phyloP scores from a whole-genome alignment of 1,284 basidiomycete species.

The Malassezia japonica region DNA sequence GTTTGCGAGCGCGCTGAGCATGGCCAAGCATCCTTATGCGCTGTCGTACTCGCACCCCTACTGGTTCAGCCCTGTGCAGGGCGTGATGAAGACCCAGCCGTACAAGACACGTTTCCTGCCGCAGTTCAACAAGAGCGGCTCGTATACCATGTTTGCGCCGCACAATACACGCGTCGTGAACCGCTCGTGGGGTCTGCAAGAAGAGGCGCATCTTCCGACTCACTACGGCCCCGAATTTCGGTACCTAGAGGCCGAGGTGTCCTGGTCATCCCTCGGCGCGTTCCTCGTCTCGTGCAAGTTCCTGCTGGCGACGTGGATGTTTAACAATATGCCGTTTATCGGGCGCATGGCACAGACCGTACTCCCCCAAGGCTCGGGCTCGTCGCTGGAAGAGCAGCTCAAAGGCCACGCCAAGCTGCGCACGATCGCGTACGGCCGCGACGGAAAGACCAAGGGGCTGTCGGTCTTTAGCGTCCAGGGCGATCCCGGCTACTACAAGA shows the following conservation, averaged over 20 bases:
- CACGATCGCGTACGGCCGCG: conserved; percentile 51
- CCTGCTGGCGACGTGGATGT: conserved; percentile 1
- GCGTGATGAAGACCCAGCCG: conserved; percentile 48
- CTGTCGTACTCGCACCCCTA: conserved; percentile 57
- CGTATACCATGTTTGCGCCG: conserved; percentile 58
- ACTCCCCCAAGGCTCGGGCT: conserved; percentile 14
- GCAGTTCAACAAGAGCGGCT: conserved; percentile 54
- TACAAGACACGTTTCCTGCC: conserved; percentile 54
- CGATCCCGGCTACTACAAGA: conserved; percentile 69
- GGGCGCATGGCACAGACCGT: not conserved
- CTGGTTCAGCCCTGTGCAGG: conserved; percentile 16
- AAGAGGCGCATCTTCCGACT: conserved; percentile 43
- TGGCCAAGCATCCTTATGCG: conserved; percentile 52
- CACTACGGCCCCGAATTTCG: conserved; percentile 54
- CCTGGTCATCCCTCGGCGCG: conserved; percentile 32
- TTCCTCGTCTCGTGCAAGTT: conserved; percentile 7
- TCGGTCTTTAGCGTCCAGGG: conserved; percentile 60
- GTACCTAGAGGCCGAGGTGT: conserved; percentile 63
- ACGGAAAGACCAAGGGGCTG: conserved; percentile 52
- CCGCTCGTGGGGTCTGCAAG: conserved; percentile 65
- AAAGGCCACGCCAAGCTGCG: conserved; percentile 15
- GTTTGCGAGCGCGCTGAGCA: conserved; percentile 54
- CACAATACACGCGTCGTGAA: conserved; percentile 63
- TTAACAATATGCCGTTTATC: not conserved
- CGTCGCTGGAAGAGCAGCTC: conserved; percentile 16